Base-by-base conservation (phyloP, 2,329 filamentous ascomycete species). In the Phaeosphaeria sp. region DNA sequence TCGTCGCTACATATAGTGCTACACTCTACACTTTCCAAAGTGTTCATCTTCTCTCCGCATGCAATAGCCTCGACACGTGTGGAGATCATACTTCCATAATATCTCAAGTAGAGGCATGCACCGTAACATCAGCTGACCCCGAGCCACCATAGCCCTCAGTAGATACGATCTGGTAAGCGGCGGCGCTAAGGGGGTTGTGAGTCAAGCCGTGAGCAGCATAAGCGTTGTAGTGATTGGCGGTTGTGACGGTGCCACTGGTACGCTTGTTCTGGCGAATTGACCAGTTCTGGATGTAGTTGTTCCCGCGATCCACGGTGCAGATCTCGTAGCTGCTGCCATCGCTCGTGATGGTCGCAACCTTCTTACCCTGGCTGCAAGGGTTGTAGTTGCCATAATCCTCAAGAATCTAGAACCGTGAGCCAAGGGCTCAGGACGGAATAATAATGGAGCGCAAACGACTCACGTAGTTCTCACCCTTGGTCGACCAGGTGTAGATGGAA, bases 211-310 rank as follows among this genome's bases (percentile, higher is more conserved):
- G 43, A 23, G 43, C 43, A 46, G 43, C 43, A 17, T 46, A 46
- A 23, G 43, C 43, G n/a, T 46, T 46, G 21, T 46, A 46, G 17
- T 46, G 43, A n/a, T 46, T 46, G 20, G 43, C 43, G 9, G 43
- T 46, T 11, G 43, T 46, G 10, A 46, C 43, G 2, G 43, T 46
- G 11, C 43, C 43, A 18, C 43, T 46, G 17, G 43, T 23, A 18
- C 43, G 43, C 21, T 46, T 46, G 9, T 23, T 46, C 43, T 46
- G 43, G 10, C 43, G 43, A 10, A 46, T 25, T 9, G 43, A 46
- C 43, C 43, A 46, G 43, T 46, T 46, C 43, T 46, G 43, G 21
- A 46, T 46, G 43, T 46, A 46, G 21, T 46, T 46, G 43, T 46
- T 46, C 2, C 43, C 43, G 20, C 43, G 43, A 18, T 46, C 25